These are phyloP conservation scores for Pneumocystis jirovecii DNA, from an alignment of 1,139 yeast species.

Conservation along the genomic window DNA sequence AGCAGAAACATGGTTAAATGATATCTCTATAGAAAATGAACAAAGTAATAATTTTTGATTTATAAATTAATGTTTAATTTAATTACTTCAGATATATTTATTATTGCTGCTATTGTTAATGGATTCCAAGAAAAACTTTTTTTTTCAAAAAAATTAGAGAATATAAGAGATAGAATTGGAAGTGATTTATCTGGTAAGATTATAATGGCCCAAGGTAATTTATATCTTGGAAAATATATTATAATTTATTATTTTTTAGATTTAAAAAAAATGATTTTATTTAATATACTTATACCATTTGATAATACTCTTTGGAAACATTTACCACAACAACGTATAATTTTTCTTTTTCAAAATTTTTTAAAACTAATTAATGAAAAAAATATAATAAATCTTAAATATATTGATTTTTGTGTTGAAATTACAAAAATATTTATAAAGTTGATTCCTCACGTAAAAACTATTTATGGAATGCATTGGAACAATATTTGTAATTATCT, in stretches of 20 bases:
- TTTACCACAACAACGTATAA: conserved; percentile 39
- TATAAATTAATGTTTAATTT: not conserved
- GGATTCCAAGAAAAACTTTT: not conserved
- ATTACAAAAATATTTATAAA: conserved; percentile 36
- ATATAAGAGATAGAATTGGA: conserved; percentile 45
- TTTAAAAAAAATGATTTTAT: conserved; percentile 34
- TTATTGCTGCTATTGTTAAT: conserved; percentile 2
- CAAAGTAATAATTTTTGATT: not conserved
- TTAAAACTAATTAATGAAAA: conserved; percentile 8
- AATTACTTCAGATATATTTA: not conserved
- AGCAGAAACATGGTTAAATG: not conserved
- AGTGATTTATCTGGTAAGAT: conserved; percentile 40
- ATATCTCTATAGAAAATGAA: not conserved
- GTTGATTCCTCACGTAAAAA: conserved; percentile 25
- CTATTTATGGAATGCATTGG: conserved; percentile 19
- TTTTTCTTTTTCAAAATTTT: conserved; percentile 14
- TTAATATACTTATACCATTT: conserved; percentile 34
- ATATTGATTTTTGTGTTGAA: conserved; percentile 37
- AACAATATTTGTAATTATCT: conserved; percentile 15
- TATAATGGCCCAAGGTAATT: conserved; percentile 29
- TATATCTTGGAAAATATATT: not conserved
- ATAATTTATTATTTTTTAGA: not conserved
- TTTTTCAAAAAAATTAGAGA: conserved; percentile 21
- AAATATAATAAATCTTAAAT: conserved; percentile 18
- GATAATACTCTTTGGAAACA: conserved; percentile 24